Percentiles rank a stretch among this genome's conserved stretches.
Evolutionary conservation across 352 stramenopile species (phyloP).

Genomic region (Globisporangium apiculatum): DNA sequence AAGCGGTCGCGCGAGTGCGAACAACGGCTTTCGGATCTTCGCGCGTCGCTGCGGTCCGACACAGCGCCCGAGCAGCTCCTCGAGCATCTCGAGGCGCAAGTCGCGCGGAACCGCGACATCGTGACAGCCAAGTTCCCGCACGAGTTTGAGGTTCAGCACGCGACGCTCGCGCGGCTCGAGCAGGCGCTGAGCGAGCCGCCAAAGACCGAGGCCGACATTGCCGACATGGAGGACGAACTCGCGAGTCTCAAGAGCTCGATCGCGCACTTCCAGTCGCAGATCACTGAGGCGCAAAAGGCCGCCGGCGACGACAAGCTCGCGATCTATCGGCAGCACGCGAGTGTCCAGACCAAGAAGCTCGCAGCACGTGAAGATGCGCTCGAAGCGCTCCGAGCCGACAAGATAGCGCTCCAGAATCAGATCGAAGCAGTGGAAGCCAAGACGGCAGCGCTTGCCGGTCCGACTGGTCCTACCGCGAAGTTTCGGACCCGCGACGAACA

Average conservation of each 20-base stretch:
- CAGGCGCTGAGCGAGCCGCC: slow-evolving; percentile 58
- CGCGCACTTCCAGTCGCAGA: slow-evolving; percentile 55
- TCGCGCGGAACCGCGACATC: slow-evolving; percentile 69
- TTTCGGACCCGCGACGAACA: slow-evolving; percentile 89
- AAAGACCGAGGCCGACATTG: slow-evolving; percentile 84
- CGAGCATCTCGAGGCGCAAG: slow-evolving; percentile 72
- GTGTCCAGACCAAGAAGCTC: slow-evolving; percentile 84
- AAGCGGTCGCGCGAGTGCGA: slow-evolving; percentile 68
- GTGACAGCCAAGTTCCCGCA: slow-evolving; percentile 62
- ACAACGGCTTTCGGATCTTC: slow-evolving; percentile 63
- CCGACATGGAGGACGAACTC: slow-evolving; percentile 83
- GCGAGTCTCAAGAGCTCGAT: slow-evolving; percentile 51
- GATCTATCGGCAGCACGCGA: slow-evolving; percentile 88
- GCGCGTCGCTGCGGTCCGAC: slow-evolving; percentile 64
- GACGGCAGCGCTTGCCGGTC: slow-evolving; percentile 42
- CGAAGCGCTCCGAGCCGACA: slow-evolving; percentile 57
- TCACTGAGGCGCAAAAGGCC: slow-evolving; percentile 60
- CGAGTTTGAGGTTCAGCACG: slow-evolving; percentile 70
- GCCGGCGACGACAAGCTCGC: slow-evolving; percentile 86
- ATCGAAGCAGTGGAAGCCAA: slow-evolving; percentile 71
- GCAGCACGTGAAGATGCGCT: slow-evolving; percentile 87
- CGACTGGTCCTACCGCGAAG: slow-evolving; percentile 19
- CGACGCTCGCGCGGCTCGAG: slow-evolving; percentile 73
- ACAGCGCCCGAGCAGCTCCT: slow-evolving; percentile 84
- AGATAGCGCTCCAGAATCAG: slow-evolving; percentile 46